A percentile compares a stretch with the other conserved stretches of the same genome.
Evolutionary conservation across 257 asterid species (phyloP).

Genomic region (Forsythia suspensa): DNA sequence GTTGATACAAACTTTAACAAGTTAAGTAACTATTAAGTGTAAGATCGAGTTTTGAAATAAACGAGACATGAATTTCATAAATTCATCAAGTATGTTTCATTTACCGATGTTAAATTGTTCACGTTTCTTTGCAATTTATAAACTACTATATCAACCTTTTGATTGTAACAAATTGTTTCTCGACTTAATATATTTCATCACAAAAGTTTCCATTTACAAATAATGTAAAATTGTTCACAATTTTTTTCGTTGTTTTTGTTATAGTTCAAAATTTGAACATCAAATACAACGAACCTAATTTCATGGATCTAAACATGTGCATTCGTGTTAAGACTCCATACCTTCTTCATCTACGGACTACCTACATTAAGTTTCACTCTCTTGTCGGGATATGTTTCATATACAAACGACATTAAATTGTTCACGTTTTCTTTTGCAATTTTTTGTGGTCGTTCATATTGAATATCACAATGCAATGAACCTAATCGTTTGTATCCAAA

Average conservation of each 20-base stretch:
- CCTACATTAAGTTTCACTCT: background rate
- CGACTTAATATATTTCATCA: too few relatives aligned
- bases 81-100: too few relatives aligned
- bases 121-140: too few relatives aligned
- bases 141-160: too few relatives aligned
- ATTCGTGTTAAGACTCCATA: background rate
- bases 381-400: background rate
- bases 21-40: too few relatives aligned
- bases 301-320: background rate
- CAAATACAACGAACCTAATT: background rate
- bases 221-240: background rate
- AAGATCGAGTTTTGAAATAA: too few relatives aligned
- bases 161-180: too few relatives aligned
- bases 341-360: too few relatives aligned
- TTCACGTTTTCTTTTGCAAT: constrained; percentile 14
- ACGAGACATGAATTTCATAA: too few relatives aligned
- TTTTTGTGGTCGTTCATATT: constrained; percentile 33
- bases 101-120: too few relatives aligned
- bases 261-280: background rate
- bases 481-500: background rate
- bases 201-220: background rate
- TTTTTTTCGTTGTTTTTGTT: background rate
- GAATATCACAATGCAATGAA: constrained; percentile 25
- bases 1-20: too few relatives aligned
- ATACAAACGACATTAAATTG: background rate